These are phyloP conservation scores for Aspergillus leporis DNA, from an alignment of 495 filamentous ascomycete genomes.

Conservation along the genomic window DNA sequence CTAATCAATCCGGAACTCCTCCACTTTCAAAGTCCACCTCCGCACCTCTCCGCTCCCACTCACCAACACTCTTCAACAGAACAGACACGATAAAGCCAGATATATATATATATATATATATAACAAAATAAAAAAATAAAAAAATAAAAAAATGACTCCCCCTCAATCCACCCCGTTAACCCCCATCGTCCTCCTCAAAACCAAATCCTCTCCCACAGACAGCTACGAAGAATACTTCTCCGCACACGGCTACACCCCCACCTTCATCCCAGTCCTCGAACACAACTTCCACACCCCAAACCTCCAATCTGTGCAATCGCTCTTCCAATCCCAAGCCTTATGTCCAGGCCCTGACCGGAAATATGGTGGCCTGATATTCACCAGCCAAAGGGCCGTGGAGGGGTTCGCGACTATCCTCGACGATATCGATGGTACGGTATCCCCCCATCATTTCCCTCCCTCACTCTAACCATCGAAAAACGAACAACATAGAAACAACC, in stretches of 20 bases:
- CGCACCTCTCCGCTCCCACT: background rate
- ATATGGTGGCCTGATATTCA: constrained; percentile 90
- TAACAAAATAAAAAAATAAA: no score
- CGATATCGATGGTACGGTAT: constrained; percentile 37
- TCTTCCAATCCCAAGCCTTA: constrained; percentile 39
- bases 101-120: no score
- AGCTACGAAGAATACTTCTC: constrained; percentile 77
- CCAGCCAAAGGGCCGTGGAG: constrained; percentile 91
- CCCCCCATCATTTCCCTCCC: constrained; percentile 51
- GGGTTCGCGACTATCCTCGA: constrained; percentile 71
- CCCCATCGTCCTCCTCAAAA: constrained; percentile 79
- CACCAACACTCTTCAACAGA: constrained; percentile 7
- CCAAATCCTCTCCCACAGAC: constrained; percentile 74
- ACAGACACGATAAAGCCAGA: no score
- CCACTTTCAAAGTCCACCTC: background rate
- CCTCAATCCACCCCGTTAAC: constrained; percentile 4
- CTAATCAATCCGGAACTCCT: background rate
- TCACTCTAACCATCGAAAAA: constrained; percentile 30
- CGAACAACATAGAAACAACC: constrained; percentile 14
- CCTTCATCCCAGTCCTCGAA: constrained; percentile 82
- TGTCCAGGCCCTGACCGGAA: constrained; percentile 22
- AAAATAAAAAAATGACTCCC: constrained; percentile 5
- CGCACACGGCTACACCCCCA: constrained; percentile 44
- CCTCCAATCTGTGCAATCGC: constrained; percentile 41
- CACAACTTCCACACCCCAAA: constrained; percentile 59